These are phyloP conservation scores for Parasitella parasitica DNA, from an alignment of 371 early-diverging fungal species.

Conservation along the genomic window DNA sequence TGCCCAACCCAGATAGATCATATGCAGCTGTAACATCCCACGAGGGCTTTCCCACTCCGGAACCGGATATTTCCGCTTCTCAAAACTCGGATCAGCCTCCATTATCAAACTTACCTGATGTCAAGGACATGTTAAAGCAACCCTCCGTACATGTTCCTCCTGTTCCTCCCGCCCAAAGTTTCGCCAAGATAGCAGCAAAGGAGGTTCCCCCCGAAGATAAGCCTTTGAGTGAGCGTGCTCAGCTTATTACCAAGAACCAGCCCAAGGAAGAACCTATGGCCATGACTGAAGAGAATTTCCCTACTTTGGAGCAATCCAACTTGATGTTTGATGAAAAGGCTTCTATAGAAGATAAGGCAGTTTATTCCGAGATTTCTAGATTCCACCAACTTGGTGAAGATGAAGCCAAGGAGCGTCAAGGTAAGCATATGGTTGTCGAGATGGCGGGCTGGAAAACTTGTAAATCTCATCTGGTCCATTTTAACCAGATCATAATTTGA, in stretches of 20 bases:
- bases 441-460: background rate
- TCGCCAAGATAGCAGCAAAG: conserved; percentile 45
- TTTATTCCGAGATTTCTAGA: conserved; percentile 32
- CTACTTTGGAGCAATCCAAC: conserved; percentile 33
- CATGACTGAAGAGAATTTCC: conserved; percentile 37
- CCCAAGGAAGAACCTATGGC: conserved; percentile 11
- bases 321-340: conserved; percentile 30
- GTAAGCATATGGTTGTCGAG: background rate
- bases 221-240: conserved; percentile 24
- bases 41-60: conserved; percentile 34
- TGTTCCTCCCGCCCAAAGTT: conserved; percentile 34
- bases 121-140: conserved; percentile 41
- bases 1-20: conserved; percentile 41
- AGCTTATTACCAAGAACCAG: conserved; percentile 13
- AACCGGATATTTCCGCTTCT: conserved; percentile 9
- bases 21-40: conserved; percentile 43
- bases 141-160: conserved; percentile 41
- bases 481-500: conserved; percentile 3
- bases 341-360: conserved; percentile 19
- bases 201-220: conserved; percentile 24
- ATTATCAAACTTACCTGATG: conserved; percentile 39
- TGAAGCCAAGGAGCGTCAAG: background rate
- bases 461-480: background rate
- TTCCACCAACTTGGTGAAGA: conserved; percentile 22
- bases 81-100: background rate